Percentiles rank a stretch among this genome's conserved stretches.
These are phyloP conservation scores for Arthrobotrys musiformis DNA, from an alignment of 2,329 filamentous ascomycete genomes.

Conservation along the genomic window DNA sequence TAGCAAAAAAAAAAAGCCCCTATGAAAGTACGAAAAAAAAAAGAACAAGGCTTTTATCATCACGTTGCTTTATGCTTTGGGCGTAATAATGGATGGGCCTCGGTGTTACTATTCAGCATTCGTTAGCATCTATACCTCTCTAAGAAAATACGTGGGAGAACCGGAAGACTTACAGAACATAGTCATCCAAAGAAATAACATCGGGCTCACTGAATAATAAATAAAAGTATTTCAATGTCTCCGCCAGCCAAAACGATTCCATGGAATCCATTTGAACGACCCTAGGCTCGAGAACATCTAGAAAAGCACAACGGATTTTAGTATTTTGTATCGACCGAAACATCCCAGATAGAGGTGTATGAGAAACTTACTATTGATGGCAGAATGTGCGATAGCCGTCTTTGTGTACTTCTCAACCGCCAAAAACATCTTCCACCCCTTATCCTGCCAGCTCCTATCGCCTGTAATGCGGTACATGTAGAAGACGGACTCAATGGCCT, in stretches of 20 bases:
- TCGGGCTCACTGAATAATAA: slow-evolving; percentile 78
- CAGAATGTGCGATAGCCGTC: slow-evolving; percentile 75
- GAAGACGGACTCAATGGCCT: slow-evolving; percentile 84
- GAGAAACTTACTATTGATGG: slow-evolving; percentile 67
- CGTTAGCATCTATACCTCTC: slow-evolving; percentile 5
- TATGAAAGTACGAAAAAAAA: neutral
- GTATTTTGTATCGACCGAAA: neutral
- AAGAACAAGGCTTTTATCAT: too few relatives aligned
- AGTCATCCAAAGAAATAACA: slow-evolving; percentile 75
- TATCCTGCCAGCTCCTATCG: slow-evolving; percentile 77
- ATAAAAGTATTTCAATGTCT: slow-evolving; percentile 94
- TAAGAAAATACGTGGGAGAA: neutral
- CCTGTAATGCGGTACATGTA: slow-evolving; percentile 89
- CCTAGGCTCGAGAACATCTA: slow-evolving; percentile 18
- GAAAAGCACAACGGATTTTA: neutral
- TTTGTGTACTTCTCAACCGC: slow-evolving; percentile 74
- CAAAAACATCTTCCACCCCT: slow-evolving; percentile 87
- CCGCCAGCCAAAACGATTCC: slow-evolving; percentile 91
- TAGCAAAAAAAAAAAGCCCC: neutral
- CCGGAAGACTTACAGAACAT: slow-evolving; percentile 65
- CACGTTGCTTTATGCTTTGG: slow-evolving; percentile 52
- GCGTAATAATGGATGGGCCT: slow-evolving; percentile 71
- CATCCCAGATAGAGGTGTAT: neutral
- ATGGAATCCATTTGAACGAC: slow-evolving; percentile 70
- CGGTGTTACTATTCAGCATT: slow-evolving; percentile 65